Evolutionary conservation across 2,329 filamentous ascomycete species (phyloP), one percentile per base, ranked within the genome.

Genomic region (Colletotrichum viniferum): DNA sequence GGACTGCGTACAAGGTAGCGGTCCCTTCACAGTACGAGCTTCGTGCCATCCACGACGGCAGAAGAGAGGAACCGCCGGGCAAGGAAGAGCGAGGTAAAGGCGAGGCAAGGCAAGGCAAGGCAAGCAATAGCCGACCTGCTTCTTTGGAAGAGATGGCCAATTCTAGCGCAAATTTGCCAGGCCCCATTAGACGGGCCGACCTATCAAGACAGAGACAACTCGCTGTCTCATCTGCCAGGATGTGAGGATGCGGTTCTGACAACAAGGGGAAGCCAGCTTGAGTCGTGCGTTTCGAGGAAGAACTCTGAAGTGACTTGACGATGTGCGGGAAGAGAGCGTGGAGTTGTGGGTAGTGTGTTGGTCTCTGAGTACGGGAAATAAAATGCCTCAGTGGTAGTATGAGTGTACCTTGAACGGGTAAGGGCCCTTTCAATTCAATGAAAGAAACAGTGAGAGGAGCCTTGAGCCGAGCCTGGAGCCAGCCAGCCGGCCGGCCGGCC

Each of bases 201-300:
- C 74, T 73, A 76, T 76, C 74, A 76, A 76, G 65, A 76, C 71
- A 76, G 74, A 74, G 71, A 62, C 70, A 74, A 75, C 34, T 75
- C 34, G 30, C 74, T 76, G 74, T 76, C 74, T 76, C 74, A 76
- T 76, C 74, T 76, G 65, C 70, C 70, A 74, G 71, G 74, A 76
- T 76, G 74, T 36, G 71, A 68, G 73, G 69, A 66, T 69, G 73
- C 63, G 56, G 65, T 73, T 66, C 71, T 70, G 61, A 70, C 74
- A 76, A 74, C 70, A 66, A 76, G 74, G 74, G 74, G 74, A 70
- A 74, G 74, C 74, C 70, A 62, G 71, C 74, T 68, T 69, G 74
- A 76, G 74, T 76, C 70, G 70, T 74, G 74, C 74, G 74, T 76
- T 74, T 76, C 71, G 74, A 74, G 34, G 69, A 60, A 72, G 62